Conservation (phyloP, 2,329 filamentous ascomycete species). For the Catunica adiposa region DNA sequence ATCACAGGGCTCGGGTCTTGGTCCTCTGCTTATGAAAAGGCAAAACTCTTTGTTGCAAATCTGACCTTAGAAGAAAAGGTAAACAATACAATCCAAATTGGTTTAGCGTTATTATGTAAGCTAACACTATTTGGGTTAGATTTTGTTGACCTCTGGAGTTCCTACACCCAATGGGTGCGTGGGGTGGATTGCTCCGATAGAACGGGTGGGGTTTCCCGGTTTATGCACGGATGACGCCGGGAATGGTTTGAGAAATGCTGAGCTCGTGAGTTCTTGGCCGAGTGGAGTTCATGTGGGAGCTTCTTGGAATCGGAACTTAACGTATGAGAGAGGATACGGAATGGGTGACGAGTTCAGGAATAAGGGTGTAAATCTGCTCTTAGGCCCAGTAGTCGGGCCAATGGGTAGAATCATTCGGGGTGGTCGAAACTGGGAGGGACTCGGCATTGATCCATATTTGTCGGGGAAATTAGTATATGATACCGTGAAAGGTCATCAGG, state of each 20-base stretch:
- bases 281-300: conserved; percentile 46
- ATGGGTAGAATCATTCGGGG: conserved; percentile 42
- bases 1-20: conserved; percentile 48
- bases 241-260: conserved; percentile 27
- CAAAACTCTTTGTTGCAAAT: conserved; percentile 49
- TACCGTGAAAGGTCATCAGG: conserved; percentile 30
- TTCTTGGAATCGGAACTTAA: conserved; percentile 55
- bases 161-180: conserved; percentile 35
- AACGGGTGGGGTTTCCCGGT: conserved; percentile 27
- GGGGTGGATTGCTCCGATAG: conserved; percentile 27
- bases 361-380: conserved; percentile 63
- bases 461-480: conserved; percentile 30
- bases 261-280: conserved; percentile 29
- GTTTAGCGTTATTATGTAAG: not conserved
- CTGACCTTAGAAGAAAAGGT: conserved; percentile 64
- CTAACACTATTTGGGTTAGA: conserved; percentile 21
- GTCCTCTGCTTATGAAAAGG: conserved; percentile 50
- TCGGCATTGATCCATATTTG: conserved; percentile 40
- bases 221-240: conserved; percentile 30
- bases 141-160: conserved; percentile 58
- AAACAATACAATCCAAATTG: conserved; percentile 6
- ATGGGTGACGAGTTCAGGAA: conserved; percentile 61
- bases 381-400: conserved; percentile 61
- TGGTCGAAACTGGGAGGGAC: conserved; percentile 49
- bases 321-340: conserved; percentile 48